Base-by-base conservation (phyloP, 306 rosid genomes). In the Hippophae tibetana region DNA sequence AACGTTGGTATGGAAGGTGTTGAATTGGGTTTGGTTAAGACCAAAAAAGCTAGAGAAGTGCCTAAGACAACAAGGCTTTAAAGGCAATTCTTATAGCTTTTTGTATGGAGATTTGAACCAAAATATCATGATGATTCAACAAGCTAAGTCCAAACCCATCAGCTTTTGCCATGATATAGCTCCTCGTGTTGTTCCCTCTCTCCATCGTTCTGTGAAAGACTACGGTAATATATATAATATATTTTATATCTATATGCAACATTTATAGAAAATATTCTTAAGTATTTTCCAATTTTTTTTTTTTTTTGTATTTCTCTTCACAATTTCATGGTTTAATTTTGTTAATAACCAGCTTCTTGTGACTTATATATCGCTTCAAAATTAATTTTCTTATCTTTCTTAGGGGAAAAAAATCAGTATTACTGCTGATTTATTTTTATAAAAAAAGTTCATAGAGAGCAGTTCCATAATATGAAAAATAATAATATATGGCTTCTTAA, bases 1-100 rank as follows among this genome's bases (percentile, higher is more conserved):
- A 18, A 52, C 25, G 5, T 13, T 31, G 25, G 6, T 31, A 7
- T 66, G 75, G 60, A 70, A 47, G 43, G 47, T 50, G 12, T 7
- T 70, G 41, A 63, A 57, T 56, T 70, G 75, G 75, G 47, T 70
- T 18, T 70, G 69, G 75, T 14, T 70, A 46, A 52, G 23, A 51
- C 75, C 75, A 1, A 70, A 43, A 40, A 42, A 58, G 55, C n/a
- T 70, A 10, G 75, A 70, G 41, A 57, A 51, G 13, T 43, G 8
- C 42, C 53, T 70, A 3, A 63, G 75, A 60, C 18, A 62, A 41
- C 65, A 63, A 63, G 75, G 75, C 47, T 41, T 63, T 51, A 7
- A 25, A 7, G 65, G 72, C 6, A 67, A 67, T 25, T 67, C 72
- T 3, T 67, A 67, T 10, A 25, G 47, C 31, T 6, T 57, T 11